Percentiles rank a stretch among this genome's conserved stretches.
These are phyloP conservation scores for Globisporangium heterothallicum DNA, from an alignment of 352 stramenopile species.

Conservation along the genomic window DNA sequence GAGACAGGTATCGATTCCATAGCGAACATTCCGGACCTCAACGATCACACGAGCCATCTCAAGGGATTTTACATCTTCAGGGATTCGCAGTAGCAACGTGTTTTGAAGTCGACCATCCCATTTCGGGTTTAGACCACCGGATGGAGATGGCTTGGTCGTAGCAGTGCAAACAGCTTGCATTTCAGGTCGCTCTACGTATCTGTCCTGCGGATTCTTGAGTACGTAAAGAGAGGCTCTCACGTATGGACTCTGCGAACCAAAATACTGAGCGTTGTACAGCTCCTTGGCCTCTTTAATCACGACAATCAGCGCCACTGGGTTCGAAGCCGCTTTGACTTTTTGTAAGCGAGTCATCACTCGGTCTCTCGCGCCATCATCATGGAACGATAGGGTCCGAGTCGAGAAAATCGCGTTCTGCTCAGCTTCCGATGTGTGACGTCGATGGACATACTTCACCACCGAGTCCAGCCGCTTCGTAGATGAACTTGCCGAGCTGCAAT, in stretches of 20 bases:
- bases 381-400: slow-evolving; percentile 55
- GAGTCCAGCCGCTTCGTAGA: slow-evolving; percentile 62
- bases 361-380: slow-evolving; percentile 41
- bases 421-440: slow-evolving; percentile 27
- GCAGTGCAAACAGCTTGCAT: slow-evolving; percentile 73
- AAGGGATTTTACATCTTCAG: slow-evolving; percentile 46
- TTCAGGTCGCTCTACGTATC: slow-evolving; percentile 69
- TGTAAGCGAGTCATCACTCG: slow-evolving; percentile 52
- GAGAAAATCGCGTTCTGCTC: slow-evolving; percentile 62
- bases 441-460: slow-evolving; percentile 75
- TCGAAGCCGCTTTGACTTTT: slow-evolving; percentile 73
- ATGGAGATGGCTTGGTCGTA: slow-evolving; percentile 74
- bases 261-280: slow-evolving; percentile 84
- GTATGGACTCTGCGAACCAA: slow-evolving; percentile 82
- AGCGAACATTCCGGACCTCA: slow-evolving; percentile 80
- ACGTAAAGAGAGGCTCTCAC: slow-evolving; percentile 76
- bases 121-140: slow-evolving; percentile 61
- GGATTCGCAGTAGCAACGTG: slow-evolving; percentile 70
- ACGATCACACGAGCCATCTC: slow-evolving; percentile 79
- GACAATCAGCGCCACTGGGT: slow-evolving; percentile 75
- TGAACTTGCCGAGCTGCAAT: slow-evolving; percentile 79
- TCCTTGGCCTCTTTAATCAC: slow-evolving; percentile 75
- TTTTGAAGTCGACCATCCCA: slow-evolving; percentile 78
- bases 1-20: slow-evolving; percentile 81
- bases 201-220: slow-evolving; percentile 77